Evolutionary conservation across 2,329 filamentous ascomycete species (phyloP), one percentile per base, ranked within the genome.

Genomic region (Penicillium sp.): DNA sequence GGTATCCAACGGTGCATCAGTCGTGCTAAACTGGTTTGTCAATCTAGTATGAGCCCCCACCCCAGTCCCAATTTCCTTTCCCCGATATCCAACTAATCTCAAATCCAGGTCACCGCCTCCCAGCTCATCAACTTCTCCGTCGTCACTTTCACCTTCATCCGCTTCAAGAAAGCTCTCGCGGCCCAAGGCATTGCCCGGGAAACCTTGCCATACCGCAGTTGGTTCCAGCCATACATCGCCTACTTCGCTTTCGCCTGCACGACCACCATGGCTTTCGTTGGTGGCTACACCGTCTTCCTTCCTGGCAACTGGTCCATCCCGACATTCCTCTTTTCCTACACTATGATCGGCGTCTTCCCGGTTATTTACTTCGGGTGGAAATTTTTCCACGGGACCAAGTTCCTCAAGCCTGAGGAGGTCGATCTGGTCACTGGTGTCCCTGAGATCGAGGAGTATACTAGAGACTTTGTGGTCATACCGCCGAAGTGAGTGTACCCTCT

Each of bases 291-390:
- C 0, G 88, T 93, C 1, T 94, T 93, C 66, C 71, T 93, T 45
- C 86, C 88, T 0, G 80, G 79, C 3, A 80, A 82, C 5, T 93
- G 89, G 90, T 81, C 85, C 58, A 70, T 89, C 0, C 82, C 87
- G 7, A 85, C 83, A 7, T 94, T 93, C 70, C 73, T 93, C 29
- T 91, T 91, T 73, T 89, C 86, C 73, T 93, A 93, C 72, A 85
- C 86, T 49, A 91, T 90, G 81, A 83, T 93, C 50, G 83, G 82
- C 6, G 75, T 91, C 2, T 91, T 90, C 68, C 89, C 89, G 0
- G 63, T 86, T 0, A 75, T 93, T 2, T 93, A 84, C 70, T 42
- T 88, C 3, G 84, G 83, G 6, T 93, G 89, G 86, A 94, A 93
- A 73, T 31, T 90, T 7, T 64, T 86, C 57, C 86, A 89, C 71